Base-by-base conservation (phyloP, 352 stramenopile species). In the Phytopythium mirpurense region DNA sequence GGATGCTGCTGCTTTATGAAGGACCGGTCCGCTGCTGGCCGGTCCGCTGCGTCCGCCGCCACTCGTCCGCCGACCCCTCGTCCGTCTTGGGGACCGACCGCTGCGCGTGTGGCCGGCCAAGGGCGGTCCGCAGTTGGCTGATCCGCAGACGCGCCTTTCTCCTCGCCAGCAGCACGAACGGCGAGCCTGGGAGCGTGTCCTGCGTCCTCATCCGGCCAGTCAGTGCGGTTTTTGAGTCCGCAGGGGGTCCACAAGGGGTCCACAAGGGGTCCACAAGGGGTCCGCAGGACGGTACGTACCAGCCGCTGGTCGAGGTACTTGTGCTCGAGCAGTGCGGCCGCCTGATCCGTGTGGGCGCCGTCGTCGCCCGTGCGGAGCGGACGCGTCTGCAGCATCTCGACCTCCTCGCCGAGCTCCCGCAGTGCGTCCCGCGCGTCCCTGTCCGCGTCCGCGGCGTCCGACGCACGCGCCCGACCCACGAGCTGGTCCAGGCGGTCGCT, bases 71-170 rank as follows among this genome's bases (percentile, higher is more conserved):
- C n/a, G n/a, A n/a, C n/a, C n/a, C n/a, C n/a, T n/a, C n/a, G n/a
- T n/a, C n/a, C n/a, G n/a, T n/a, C n/a, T n/a, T n/a, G n/a, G n/a
- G n/a, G n/a, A n/a, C n/a, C n/a, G n/a, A n/a, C n/a, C n/a, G n/a
- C n/a, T n/a, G n/a, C n/a, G n/a, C n/a, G n/a, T n/a, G n/a, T n/a
- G n/a, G n/a, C n/a, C n/a, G n/a, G n/a, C n/a, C 44, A 51, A 57
- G 51, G 36, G 16, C 18, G 18, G 37, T 19, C 32, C 62, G 52
- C 19, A 86, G 59, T 23, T 71, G 68, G 14, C 76, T 56, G 37
- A 87, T 69, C 41, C 75, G 77, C 37, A 78, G 67, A 32, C 71
- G 57, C 29, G 63, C 60, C 34, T 84, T 87, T 27, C 57, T 60
- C 12, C 65, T 61, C 18, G 62, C 66, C 19, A 84, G 53, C 47